Evolutionary conservation across 2,329 filamentous ascomycete genomes (phyloP).

Genomic region (Paecilomyces dactylethromorphus): DNA sequence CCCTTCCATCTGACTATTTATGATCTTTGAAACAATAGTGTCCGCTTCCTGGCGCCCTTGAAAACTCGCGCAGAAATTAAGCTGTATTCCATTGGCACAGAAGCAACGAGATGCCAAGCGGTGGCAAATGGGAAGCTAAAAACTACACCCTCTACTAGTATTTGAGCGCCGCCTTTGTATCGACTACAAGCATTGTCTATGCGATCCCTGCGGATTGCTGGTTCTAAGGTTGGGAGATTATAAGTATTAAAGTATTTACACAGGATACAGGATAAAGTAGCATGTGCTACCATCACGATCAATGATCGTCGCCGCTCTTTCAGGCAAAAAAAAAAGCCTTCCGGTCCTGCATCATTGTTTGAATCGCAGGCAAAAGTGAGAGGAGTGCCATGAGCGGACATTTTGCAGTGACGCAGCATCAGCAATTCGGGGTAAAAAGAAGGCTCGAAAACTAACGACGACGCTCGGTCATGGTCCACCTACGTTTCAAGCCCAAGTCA

Average conservation of each 20-base stretch:
- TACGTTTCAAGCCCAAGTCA: constrained; percentile 21
- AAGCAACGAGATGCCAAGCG: no score
- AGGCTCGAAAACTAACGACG: constrained; percentile 6
- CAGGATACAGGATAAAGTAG: background rate
- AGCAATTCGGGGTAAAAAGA: background rate
- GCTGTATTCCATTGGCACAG: no score
- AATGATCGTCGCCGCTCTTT: background rate
- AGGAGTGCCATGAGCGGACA: background rate
- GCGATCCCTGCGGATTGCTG: background rate
- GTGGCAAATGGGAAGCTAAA: no score
- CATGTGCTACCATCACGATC: background rate
- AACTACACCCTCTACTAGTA: no score
- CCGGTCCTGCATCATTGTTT: background rate
- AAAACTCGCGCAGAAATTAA: no score
- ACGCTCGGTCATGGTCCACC: constrained; percentile 34
- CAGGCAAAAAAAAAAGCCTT: background rate
- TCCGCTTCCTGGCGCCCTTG: no score
- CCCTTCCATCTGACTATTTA: no score
- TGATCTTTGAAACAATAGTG: no score
- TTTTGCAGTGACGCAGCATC: background rate
- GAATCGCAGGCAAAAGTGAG: background rate
- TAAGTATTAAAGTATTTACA: background rate
- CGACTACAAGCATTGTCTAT: background rate
- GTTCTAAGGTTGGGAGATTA: background rate
- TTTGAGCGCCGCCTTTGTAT: no score